A percentile compares a stretch with the other conserved stretches of the same genome.
These are phyloP conservation scores for Colletotrichum viniferum DNA, from an alignment of 2,329 filamentous ascomycete genomes.

Conservation along the genomic window DNA sequence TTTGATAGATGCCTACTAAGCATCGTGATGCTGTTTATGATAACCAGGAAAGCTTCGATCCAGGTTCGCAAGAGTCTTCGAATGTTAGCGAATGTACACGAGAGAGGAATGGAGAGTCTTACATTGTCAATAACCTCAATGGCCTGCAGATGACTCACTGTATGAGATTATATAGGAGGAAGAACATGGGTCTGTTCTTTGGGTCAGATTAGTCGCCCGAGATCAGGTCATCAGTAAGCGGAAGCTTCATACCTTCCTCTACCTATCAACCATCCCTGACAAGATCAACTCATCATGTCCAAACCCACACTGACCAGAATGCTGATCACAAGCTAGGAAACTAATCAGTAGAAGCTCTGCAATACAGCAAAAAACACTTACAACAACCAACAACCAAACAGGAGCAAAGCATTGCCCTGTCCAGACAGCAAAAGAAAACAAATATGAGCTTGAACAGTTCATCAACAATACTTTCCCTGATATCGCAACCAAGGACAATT, in stretches of 20 bases:
- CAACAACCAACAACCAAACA: too few relatives aligned
- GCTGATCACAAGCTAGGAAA: too few relatives aligned
- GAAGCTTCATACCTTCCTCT: not conserved
- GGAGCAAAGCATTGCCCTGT: too few relatives aligned
- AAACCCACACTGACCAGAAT: too few relatives aligned
- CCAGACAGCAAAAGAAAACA: too few relatives aligned
- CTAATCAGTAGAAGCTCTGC: too few relatives aligned
- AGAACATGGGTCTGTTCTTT: not conserved
- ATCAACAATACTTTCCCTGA: too few relatives aligned
- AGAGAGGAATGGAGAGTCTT: not conserved
- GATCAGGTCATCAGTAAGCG: accelerated
- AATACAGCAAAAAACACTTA: too few relatives aligned
- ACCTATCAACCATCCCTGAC: not conserved
- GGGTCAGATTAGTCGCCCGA: not conserved
- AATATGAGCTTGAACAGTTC: too few relatives aligned
- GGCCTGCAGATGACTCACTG: not conserved
- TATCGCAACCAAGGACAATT: too few relatives aligned
- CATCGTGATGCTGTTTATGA: not conserved
- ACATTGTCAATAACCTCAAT: not conserved
- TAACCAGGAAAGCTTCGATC: not conserved
- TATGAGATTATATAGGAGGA: not conserved
- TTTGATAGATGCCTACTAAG: not conserved
- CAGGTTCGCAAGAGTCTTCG: not conserved
- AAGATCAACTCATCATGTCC: not conserved
- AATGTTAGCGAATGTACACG: not conserved